phyloP scores from a whole-genome alignment of 352 stramenopile species.

The Pythium sukuiense region DNA sequence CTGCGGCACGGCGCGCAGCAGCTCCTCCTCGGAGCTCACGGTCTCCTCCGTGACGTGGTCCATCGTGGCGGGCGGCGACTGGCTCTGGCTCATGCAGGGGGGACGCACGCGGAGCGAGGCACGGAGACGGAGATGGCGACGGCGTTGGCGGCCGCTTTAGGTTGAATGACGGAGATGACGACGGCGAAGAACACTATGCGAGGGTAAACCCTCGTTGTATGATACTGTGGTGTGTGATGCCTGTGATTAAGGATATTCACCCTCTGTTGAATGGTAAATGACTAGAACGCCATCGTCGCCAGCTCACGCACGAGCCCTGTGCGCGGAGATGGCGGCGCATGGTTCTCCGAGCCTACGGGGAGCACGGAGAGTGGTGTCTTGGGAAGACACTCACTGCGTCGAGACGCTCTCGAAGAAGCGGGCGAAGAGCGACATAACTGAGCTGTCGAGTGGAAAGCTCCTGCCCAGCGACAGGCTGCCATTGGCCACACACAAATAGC shows the following conservation, averaged over 20 bases:
- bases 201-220: not conserved
- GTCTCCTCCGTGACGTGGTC: conserved; percentile 10
- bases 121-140: not conserved
- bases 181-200: not conserved
- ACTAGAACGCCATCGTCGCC: too few relatives aligned
- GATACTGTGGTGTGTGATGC: not conserved
- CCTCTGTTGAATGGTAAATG: conserved; percentile 9
- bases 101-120: not conserved
- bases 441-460: too few relatives aligned
- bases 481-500: too few relatives aligned
- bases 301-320: too few relatives aligned
- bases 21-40: conserved; percentile 54
- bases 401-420: too few relatives aligned
- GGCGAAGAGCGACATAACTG: too few relatives aligned
- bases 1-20: conserved; percentile 52
- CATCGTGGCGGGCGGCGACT: not conserved
- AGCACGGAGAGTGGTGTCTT: too few relatives aligned
- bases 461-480: too few relatives aligned
- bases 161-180: conserved; percentile 2
- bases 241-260: not conserved
- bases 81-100: not conserved
- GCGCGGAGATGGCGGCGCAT: too few relatives aligned
- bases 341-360: too few relatives aligned
- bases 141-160: not conserved
- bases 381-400: too few relatives aligned